These are phyloP conservation scores for Leptoxyphium fumago DNA, from an alignment of 2,329 filamentous ascomycete genomes.

Conservation along the genomic window DNA sequence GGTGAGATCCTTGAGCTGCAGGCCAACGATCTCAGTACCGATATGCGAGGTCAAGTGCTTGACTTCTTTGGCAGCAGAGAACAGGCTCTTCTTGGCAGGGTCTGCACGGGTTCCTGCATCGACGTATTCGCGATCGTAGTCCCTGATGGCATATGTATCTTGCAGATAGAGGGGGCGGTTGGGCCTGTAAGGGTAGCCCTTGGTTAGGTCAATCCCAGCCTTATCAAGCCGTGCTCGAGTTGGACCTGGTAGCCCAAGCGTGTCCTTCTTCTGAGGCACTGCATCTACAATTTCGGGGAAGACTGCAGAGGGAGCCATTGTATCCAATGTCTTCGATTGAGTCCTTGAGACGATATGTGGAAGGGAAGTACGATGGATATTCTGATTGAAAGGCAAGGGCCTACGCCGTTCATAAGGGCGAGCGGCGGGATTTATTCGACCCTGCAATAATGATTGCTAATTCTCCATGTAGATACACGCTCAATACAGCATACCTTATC, in stretches of 20 bases:
- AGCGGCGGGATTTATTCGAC: no score
- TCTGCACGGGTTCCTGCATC: constrained; percentile 51
- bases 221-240: constrained; percentile 47
- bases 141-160: constrained; percentile 52
- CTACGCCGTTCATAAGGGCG: no score
- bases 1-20: constrained; percentile 46
- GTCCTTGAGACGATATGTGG: not conserved
- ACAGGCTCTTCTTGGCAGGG: constrained; percentile 45
- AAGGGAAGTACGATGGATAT: not conserved
- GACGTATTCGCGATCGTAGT: constrained; percentile 29
- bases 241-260: constrained; percentile 43
- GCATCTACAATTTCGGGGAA: constrained; percentile 42
- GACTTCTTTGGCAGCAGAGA: constrained; percentile 48
- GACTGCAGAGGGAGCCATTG: constrained; percentile 43
- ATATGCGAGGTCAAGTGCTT: constrained; percentile 48
- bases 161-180: constrained; percentile 53
- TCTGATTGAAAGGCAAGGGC: no score
- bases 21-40: constrained; percentile 47
- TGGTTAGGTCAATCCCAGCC: constrained; percentile 52
- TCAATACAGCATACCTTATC: no score
- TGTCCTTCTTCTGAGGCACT: constrained; percentile 48
- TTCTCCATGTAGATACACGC: no score
- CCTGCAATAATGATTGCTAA: no score
- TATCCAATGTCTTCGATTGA: not conserved
- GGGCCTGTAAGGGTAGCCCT: constrained; percentile 58